phyloP scores from a whole-genome alignment of 225 moss, liverwort and hornwort genomes.

The Pseudoscleropodium purum region DNA sequence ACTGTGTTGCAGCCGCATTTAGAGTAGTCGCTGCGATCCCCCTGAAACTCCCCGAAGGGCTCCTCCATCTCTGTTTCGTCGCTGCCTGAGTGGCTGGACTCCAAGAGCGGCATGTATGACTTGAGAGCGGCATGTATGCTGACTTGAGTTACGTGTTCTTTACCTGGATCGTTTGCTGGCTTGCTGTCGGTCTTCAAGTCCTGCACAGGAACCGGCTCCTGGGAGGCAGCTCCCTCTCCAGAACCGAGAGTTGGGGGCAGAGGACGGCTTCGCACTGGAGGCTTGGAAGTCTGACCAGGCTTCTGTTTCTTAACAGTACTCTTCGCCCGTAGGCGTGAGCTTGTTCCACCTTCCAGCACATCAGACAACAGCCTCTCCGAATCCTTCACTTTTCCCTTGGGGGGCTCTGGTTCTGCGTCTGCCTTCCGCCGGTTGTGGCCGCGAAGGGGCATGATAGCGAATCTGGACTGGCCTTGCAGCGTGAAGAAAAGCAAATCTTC shows the following conservation, averaged over 20 bases:
- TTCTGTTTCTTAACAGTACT: background rate
- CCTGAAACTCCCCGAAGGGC: background rate
- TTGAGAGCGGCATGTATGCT: too few relatives aligned
- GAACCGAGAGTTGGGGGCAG: too few relatives aligned
- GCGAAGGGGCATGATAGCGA: background rate
- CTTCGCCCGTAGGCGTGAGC: background rate
- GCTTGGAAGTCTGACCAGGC: background rate
- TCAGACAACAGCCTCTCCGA: background rate
- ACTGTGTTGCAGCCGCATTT: too few relatives aligned
- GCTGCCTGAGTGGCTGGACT: background rate
- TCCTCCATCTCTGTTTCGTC: background rate
- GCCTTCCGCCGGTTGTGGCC: background rate
- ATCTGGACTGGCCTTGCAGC: background rate
- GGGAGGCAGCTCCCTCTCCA: background rate
- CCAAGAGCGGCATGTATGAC: background rate
- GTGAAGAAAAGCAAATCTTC: background rate
- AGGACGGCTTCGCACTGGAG: background rate
- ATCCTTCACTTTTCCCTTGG: background rate
- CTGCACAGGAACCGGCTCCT: background rate
- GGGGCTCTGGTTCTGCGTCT: background rate
- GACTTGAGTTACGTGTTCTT: background rate
- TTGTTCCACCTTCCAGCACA: background rate
- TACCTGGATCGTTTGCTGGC: background rate
- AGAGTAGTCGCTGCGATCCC: background rate
- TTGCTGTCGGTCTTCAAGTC: background rate